Percentiles rank a stretch among this genome's conserved stretches.
These are phyloP conservation scores for Paxillus rubicundulus DNA, from an alignment of 768 basidiomycete species.

Conservation along the genomic window DNA sequence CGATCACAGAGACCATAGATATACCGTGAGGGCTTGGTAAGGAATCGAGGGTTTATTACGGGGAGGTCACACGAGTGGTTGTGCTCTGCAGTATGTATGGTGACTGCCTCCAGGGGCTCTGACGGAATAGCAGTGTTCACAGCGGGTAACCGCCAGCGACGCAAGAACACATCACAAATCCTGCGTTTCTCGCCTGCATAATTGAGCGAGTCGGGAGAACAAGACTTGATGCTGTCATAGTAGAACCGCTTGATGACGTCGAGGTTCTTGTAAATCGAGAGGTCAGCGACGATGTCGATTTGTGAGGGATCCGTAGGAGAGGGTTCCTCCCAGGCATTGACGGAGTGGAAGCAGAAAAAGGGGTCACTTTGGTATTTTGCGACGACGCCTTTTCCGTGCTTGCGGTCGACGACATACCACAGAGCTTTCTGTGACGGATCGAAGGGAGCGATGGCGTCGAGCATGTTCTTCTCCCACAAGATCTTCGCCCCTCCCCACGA, in stretches of 20 bases:
- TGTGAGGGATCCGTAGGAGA: slow-evolving; percentile 22
- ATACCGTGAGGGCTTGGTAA: slow-evolving; percentile 33
- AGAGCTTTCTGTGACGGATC: slow-evolving; percentile 25
- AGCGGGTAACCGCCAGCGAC: slow-evolving; percentile 31
- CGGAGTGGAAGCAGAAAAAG: slow-evolving; percentile 40
- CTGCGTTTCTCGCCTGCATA: slow-evolving; percentile 21
- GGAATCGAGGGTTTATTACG: slow-evolving; percentile 30
- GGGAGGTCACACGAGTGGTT: slow-evolving; percentile 37
- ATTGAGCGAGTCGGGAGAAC: slow-evolving; percentile 24
- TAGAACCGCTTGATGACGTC: slow-evolving; percentile 33
- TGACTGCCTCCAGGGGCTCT: slow-evolving; percentile 17
- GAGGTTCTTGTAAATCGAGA: slow-evolving; percentile 34
- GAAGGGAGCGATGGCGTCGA: slow-evolving; percentile 34
- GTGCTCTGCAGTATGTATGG: slow-evolving; percentile 20
- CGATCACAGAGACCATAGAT: slow-evolving; percentile 31
- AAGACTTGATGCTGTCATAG: slow-evolving; percentile 27
- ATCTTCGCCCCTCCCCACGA: slow-evolving; percentile 29
- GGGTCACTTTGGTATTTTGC: slow-evolving; percentile 36
- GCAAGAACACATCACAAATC: slow-evolving; percentile 21
- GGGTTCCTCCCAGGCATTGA: slow-evolving; percentile 39
- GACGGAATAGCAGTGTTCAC: slow-evolving; percentile 17
- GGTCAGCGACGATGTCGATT: slow-evolving; percentile 35
- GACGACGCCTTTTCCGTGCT: slow-evolving; percentile 34
- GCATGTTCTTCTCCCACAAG: slow-evolving; percentile 31
- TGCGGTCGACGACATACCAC: slow-evolving; percentile 40